phyloP scores from a whole-genome alignment of 1,284 basidiomycete species.

The Singerocomus rubriflavus region DNA sequence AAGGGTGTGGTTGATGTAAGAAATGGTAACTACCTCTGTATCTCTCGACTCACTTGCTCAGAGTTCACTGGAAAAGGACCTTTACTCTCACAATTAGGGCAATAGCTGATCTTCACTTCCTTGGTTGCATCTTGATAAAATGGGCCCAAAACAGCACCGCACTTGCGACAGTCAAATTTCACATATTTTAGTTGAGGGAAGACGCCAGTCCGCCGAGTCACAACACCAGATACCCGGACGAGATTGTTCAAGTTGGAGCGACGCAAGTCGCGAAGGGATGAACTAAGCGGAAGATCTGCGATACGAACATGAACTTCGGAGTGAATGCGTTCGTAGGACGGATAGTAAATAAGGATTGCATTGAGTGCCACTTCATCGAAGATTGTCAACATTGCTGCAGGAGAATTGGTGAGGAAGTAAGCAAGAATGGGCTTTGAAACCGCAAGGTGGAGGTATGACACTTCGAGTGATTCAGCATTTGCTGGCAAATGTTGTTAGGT shows the following conservation, averaged over 20 bases:
- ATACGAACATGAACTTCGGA: slow-evolving; percentile 98
- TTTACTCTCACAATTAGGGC: slow-evolving; percentile 89
- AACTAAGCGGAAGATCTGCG: slow-evolving; percentile 87
- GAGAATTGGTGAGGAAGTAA: slow-evolving; percentile 96
- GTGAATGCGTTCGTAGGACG: slow-evolving; percentile 95
- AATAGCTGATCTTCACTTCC: slow-evolving; percentile 94
- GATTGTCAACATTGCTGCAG: slow-evolving; percentile 87
- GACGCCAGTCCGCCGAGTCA: slow-evolving; percentile 93
- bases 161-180: slow-evolving; percentile 97
- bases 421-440: slow-evolving; percentile 92
- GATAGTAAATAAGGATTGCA: slow-evolving; percentile 94
- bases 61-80: slow-evolving; percentile 97
- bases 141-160: slow-evolving; percentile 88
- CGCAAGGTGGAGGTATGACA: slow-evolving; percentile 92
- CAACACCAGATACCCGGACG: slow-evolving; percentile 95
- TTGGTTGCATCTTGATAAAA: slow-evolving; percentile 97
- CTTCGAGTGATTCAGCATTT: slow-evolving; percentile 96
- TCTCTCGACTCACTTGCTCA: slow-evolving; percentile 63
- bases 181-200: slow-evolving; percentile 99
- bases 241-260: slow-evolving; percentile 93
- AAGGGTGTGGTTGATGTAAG: background rate
- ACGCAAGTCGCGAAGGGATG: slow-evolving; percentile 90
- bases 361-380: slow-evolving; percentile 96
- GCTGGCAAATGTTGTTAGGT: slow-evolving; percentile 45
- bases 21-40: background rate